Evolutionary conservation across 2,329 filamentous ascomycete species (phyloP), one percentile per base, ranked within the genome.

Genomic region (Claviceps sp.): DNA sequence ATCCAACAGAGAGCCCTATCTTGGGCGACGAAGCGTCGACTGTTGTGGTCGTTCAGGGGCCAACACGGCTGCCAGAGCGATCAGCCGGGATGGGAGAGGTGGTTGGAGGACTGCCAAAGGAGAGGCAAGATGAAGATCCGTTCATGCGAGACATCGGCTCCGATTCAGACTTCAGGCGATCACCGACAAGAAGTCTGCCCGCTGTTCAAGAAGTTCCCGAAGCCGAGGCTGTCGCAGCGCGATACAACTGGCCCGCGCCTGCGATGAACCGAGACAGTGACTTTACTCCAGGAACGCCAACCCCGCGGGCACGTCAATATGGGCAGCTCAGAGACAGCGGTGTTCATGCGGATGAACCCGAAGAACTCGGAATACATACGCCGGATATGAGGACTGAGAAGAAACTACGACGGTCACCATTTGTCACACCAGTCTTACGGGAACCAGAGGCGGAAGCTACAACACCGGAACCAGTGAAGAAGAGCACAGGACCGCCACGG

Each of bases 321-420:
- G 64, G 69, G 34, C 59, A 63, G 34, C 65, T 69, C 47, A 71
- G 75, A 44, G 78, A 82, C 58, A 82, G 79, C 62, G 78, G 76
- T 26, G 72, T 80, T 34, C 74, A 80, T 57, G 66, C 79, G 44
- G 72, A 70, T 22, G 75, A 78, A 42, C 69, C 66, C 67, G 56
- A 61, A n/a, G 71, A 71, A 37, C 45, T 55, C 59, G 57, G 54
- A 50, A 44, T 60, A 51, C 57, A 60, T 45, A 64, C 62, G 37
- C 61, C 64, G 29, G 61, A 66, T 51, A 55, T 60, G 52, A 42
- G 54, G 45, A 52, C 52, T 38, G 61, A 62, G 45, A 60, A 60
- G 53, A 61, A 57, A 43, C 58, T 61, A 23, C 61, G 61, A 45
- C 62, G 61, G 22, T 67, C 68, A 34, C 60, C 67, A 9, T 60